Evolutionary conservation across 768 basidiomycete species (phyloP).

Genomic region (Piloderma croceum): DNA sequence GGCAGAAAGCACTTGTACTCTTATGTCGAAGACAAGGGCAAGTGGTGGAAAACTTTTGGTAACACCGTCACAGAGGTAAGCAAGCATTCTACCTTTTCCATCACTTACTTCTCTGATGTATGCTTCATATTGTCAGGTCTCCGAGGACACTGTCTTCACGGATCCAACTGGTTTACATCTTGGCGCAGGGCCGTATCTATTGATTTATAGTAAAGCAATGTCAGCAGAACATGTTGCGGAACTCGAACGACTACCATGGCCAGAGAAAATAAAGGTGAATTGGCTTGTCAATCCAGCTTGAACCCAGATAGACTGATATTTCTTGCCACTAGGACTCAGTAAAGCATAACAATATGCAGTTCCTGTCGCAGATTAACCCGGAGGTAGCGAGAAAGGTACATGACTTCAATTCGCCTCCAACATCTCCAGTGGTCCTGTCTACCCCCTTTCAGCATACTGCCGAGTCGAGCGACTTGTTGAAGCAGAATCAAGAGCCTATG

Average conservation of each 20-base stretch:
- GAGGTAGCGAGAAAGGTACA: background rate
- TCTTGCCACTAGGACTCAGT: background rate
- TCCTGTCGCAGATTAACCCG: background rate
- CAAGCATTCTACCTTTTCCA: conserved; percentile 2
- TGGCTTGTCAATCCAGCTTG: background rate
- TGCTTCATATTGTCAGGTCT: conserved; percentile 41
- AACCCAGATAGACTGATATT: background rate
- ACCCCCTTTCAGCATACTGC: no score
- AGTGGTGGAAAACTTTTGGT: conserved; percentile 82
- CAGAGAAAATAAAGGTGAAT: conserved; percentile 24
- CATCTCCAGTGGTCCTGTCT: background rate
- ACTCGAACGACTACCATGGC: conserved; percentile 18
- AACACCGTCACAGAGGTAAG: conserved; percentile 58
- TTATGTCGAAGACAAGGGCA: conserved; percentile 58
- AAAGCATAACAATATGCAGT: background rate
- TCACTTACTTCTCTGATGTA: background rate
- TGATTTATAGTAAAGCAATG: conserved; percentile 54
- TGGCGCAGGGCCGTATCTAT: conserved; percentile 69
- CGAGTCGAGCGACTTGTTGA: no score
- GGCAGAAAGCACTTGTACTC: conserved; percentile 76
- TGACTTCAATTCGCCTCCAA: background rate
- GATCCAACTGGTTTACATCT: conserved; percentile 71
- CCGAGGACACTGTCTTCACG: conserved; percentile 62
- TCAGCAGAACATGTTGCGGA: conserved; percentile 18
- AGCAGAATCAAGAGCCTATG: no score